These are phyloP conservation scores for Phalaenopsis aphrodite DNA, from an alignment of 106 monocot species.

Conservation along the genomic window DNA sequence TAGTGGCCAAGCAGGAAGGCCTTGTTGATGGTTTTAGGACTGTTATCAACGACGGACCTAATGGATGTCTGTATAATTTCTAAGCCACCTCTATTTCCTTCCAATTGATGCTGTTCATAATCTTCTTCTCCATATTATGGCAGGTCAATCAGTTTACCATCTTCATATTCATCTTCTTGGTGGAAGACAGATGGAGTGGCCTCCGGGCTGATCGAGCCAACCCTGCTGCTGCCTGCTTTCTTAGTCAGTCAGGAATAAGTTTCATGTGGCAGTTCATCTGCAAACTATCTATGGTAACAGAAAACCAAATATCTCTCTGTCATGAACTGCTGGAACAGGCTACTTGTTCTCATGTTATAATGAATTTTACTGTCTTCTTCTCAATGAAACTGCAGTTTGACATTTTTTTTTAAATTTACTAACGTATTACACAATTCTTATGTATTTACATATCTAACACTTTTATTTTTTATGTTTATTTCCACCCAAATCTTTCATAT, in stretches of 20 bases:
- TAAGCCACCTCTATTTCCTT: neutral
- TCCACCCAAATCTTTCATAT: no score
- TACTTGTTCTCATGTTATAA: no score
- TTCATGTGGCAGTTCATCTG: neutral
- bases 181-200: constrained; percentile 94
- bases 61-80: constrained; percentile 49
- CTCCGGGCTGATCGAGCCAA: constrained; percentile 56
- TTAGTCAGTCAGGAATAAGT: neutral
- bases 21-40: constrained; percentile 78
- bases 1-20: constrained; percentile 88
- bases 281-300: no score
- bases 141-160: constrained; percentile 97
- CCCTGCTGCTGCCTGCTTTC: neutral
- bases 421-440: no score
- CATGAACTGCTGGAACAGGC: no score
- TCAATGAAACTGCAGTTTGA: no score
- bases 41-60: constrained; percentile 84
- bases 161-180: constrained; percentile 91
- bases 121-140: neutral
- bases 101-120: neutral
- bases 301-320: no score
- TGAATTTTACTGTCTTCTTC: no score
- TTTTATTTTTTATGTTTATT: no score
- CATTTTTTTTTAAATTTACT: no score
- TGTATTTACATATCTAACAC: no score